Percentiles rank a stretch among this genome's conserved stretches.
Evolutionary conservation across 768 basidiomycete genomes (phyloP).

Genomic region (Mycena latifolia): DNA sequence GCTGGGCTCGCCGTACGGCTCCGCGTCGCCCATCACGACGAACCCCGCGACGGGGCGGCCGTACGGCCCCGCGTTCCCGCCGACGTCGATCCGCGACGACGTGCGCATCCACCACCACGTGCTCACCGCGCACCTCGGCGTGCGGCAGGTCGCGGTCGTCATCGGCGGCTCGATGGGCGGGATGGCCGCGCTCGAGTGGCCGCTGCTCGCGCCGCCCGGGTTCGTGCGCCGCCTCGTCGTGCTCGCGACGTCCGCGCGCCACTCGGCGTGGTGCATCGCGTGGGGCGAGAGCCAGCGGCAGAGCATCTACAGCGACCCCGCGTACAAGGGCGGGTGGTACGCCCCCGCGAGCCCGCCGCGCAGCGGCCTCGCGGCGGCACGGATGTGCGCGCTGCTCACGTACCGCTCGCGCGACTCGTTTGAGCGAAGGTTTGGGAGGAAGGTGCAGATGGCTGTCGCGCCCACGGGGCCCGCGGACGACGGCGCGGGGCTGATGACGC

Average conservation of each 20-base stretch:
- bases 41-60: slow-evolving; percentile 81
- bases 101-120: slow-evolving; percentile 90
- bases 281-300: slow-evolving; percentile 99
- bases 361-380: slow-evolving; percentile 90
- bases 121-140: slow-evolving; percentile 81
- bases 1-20: slow-evolving; percentile 95
- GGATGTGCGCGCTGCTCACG: slow-evolving; percentile 95
- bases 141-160: slow-evolving; percentile 85
- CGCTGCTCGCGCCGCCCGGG: slow-evolving; percentile 80
- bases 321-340: slow-evolving; percentile 91
- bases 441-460: slow-evolving; percentile 59
- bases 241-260: slow-evolving; percentile 94
- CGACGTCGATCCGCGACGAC: slow-evolving; percentile 93
- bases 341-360: slow-evolving; percentile 68
- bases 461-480: neutral
- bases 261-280: slow-evolving; percentile 99
- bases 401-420: slow-evolving; percentile 96
- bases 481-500: slow-evolving; percentile 49
- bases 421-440: slow-evolving; percentile 92
- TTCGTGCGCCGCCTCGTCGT: slow-evolving; percentile 90
- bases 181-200: slow-evolving; percentile 98
- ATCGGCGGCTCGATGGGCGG: slow-evolving; percentile 99
- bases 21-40: slow-evolving; percentile 86
- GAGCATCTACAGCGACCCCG: slow-evolving; percentile 95
- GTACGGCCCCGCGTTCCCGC: slow-evolving; percentile 95